Percentiles rank a stretch among this genome's conserved stretches.
phyloP scores from a whole-genome alignment of 352 stramenopile species.

The Globisporangium ultimum region DNA sequence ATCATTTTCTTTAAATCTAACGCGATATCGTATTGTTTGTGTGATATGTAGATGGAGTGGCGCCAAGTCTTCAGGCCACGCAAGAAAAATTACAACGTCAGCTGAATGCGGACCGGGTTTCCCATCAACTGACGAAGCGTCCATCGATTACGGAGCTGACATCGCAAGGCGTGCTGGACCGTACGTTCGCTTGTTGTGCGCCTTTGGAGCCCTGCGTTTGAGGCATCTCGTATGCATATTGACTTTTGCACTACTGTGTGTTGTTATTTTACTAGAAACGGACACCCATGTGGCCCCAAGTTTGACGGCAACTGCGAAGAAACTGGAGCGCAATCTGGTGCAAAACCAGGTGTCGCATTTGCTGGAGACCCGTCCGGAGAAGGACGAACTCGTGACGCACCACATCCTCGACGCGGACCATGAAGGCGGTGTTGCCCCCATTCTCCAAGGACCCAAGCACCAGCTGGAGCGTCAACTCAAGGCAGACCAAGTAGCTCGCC shows the following conservation, averaged over 20 bases:
- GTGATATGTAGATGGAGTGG: slow-evolving; percentile 40
- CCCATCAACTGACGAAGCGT: slow-evolving; percentile 68
- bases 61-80: slow-evolving; percentile 76
- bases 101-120: slow-evolving; percentile 70
- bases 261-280: slow-evolving; percentile 25
- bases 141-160: slow-evolving; percentile 58
- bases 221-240: background rate
- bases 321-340: slow-evolving; percentile 72
- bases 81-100: slow-evolving; percentile 74
- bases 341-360: slow-evolving; percentile 82
- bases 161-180: slow-evolving; percentile 57
- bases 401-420: slow-evolving; percentile 69
- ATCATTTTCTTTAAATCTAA: too few species aligned
- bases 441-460: slow-evolving; percentile 69
- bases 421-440: slow-evolving; percentile 40
- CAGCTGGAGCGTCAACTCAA: slow-evolving; percentile 74
- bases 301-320: slow-evolving; percentile 70
- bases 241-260: background rate
- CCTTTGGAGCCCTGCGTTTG: background rate
- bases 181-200: slow-evolving; percentile 15
- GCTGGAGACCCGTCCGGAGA: slow-evolving; percentile 70
- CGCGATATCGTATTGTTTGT: too few species aligned
- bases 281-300: slow-evolving; percentile 56
- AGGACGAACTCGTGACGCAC: slow-evolving; percentile 74
- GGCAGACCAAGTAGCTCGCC: slow-evolving; percentile 57